Conservation (phyloP, 768 basidiomycete genomes). For the Cubamyces sp. region DNA sequence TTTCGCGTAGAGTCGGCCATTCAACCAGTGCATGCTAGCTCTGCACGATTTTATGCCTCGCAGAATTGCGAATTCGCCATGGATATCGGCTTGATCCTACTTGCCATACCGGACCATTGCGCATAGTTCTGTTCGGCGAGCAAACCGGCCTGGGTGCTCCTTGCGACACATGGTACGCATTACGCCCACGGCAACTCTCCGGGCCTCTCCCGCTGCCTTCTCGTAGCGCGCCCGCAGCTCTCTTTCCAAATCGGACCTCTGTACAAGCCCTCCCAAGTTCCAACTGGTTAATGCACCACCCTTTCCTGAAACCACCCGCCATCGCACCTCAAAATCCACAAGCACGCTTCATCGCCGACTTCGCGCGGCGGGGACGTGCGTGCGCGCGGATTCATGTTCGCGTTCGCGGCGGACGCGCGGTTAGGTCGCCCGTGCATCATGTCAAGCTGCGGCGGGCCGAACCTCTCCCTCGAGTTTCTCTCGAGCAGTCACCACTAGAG, state of each 20-base stretch:
- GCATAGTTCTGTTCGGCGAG: too few species aligned
- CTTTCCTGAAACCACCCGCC: too few species aligned
- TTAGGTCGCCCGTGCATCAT: constrained; percentile 9
- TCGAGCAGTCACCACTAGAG: too few species aligned
- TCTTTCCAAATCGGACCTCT: background rate
- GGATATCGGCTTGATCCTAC: too few species aligned
- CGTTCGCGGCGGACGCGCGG: background rate
- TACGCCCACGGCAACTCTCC: too few species aligned
- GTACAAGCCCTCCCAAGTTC: background rate
- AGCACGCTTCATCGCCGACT: background rate
- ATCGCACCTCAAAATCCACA: background rate
- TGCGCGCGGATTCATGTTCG: background rate
- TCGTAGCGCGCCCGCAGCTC: too few species aligned
- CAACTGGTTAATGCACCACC: background rate
- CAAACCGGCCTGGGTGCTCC: too few species aligned
- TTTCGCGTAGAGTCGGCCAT: background rate
- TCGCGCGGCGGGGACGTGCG: background rate
- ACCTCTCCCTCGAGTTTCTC: background rate
- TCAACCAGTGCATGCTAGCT: background rate
- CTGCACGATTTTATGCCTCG: too few species aligned
- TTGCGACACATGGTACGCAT: too few species aligned
- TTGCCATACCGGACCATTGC: too few species aligned
- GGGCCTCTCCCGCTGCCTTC: too few species aligned
- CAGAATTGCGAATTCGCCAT: too few species aligned
- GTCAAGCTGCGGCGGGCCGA: background rate